Conservation (phyloP, 768 basidiomycete species). For the Kwoniella mangroviensis region DNA sequence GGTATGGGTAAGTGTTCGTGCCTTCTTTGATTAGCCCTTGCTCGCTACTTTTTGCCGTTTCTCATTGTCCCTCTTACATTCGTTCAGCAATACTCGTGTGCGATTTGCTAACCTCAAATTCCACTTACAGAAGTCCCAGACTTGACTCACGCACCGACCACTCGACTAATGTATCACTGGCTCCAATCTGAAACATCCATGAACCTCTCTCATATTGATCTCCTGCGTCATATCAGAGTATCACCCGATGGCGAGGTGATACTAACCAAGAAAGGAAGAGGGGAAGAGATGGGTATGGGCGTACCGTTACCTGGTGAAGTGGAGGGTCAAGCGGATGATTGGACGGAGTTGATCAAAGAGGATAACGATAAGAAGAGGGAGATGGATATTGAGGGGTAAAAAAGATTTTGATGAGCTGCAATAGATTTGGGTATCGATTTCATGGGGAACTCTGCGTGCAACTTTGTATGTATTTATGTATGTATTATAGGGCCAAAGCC, state of each 20-base stretch:
- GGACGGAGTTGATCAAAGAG: constrained; percentile 30
- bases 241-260: constrained; percentile 30
- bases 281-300: constrained; percentile 21
- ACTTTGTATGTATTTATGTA: not conserved
- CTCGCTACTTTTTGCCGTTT: too few species aligned
- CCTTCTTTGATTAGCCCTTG: too few species aligned
- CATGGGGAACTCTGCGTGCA: not conserved
- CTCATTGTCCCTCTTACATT: too few species aligned
- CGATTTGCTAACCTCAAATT: too few species aligned
- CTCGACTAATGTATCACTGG: constrained; percentile 50
- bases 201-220: constrained; percentile 42
- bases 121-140: constrained; percentile 51
- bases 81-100: too few species aligned
- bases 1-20: constrained; percentile 50
- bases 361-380: constrained; percentile 1
- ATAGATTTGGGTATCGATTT: not conserved
- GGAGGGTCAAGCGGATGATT: constrained; percentile 34
- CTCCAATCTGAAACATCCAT: constrained; percentile 42
- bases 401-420: not conserved
- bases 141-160: constrained; percentile 53
- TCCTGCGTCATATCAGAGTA: constrained; percentile 44
- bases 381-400: constrained; percentile 13
- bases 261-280: constrained; percentile 22
- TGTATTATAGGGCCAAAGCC: constrained; percentile 5
- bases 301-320: constrained; percentile 15